Percentiles rank a stretch among this genome's conserved stretches.
Conservation (phyloP, 116 monocot genomes). For the Zostera marina region DNA sequence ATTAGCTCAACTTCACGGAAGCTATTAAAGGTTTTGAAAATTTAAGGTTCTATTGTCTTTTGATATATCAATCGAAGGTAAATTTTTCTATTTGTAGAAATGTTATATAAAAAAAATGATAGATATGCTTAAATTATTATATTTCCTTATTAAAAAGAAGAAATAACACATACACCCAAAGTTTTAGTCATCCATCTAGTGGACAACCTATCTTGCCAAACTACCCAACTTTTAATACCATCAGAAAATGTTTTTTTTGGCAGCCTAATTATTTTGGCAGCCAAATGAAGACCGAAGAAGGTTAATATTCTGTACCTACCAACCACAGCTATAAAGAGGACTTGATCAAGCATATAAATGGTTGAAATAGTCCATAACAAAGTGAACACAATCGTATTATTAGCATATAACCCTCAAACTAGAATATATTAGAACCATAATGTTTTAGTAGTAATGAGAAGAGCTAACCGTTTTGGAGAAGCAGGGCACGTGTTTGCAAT, state of each 20-base stretch:
- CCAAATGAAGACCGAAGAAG: not conserved
- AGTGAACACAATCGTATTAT: not conserved
- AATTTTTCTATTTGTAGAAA: too few relatives aligned
- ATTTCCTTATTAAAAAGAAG: too few relatives aligned
- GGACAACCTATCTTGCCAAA: too few relatives aligned
- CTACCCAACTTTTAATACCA: too few relatives aligned
- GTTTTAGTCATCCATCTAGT: too few relatives aligned
- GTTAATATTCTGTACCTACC: not conserved
- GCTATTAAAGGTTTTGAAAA: too few relatives aligned
- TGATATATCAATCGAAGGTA: too few relatives aligned
- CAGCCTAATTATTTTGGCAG: not conserved
- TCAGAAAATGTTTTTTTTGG: not conserved
- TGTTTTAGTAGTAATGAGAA: not conserved
- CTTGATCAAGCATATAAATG: not conserved
- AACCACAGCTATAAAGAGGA: not conserved
- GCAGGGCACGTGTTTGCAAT: constrained; percentile 38
- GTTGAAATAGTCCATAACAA: not conserved
- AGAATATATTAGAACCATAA: not conserved
- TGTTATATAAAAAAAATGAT: too few relatives aligned
- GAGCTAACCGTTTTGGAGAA: constrained; percentile 33
- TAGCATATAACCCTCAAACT: not conserved
- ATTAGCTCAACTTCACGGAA: too few relatives aligned
- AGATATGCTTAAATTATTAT: too few relatives aligned
- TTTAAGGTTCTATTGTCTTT: too few relatives aligned
- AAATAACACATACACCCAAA: too few relatives aligned